phyloP scores from a whole-genome alignment of 495 filamentous ascomycete species.

The Neurospora discreta region DNA sequence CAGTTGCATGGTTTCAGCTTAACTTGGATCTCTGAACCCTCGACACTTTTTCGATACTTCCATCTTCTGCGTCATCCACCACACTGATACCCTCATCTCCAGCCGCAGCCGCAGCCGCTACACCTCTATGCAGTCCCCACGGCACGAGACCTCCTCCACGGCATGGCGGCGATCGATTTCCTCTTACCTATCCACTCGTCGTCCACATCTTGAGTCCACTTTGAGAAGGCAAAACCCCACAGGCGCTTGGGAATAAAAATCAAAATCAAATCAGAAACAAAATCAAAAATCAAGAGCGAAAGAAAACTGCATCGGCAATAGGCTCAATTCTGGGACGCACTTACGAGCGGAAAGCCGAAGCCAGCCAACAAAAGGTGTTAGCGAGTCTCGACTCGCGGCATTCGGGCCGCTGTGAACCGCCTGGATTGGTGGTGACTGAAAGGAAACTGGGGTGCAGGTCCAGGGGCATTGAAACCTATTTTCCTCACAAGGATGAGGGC shows the following conservation, averaged over 20 bases:
- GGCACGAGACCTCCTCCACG: background rate
- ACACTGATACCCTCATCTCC: background rate
- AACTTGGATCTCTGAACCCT: background rate
- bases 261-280: background rate
- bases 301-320: background rate
- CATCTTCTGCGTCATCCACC: background rate
- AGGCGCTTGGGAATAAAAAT: background rate
- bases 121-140: background rate
- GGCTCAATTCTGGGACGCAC: background rate
- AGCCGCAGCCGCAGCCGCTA: background rate
- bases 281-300: background rate
- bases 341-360: background rate
- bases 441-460: background rate
- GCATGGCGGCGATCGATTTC: background rate
- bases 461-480: background rate
- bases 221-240: background rate
- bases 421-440: background rate
- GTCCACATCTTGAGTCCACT: background rate
- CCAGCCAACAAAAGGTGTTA: background rate
- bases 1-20: background rate
- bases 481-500: background rate
- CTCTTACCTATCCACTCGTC: background rate
- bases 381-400: background rate
- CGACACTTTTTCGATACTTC: background rate
- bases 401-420: background rate